A percentile compares a stretch with the other conserved stretches of the same genome.
These are phyloP conservation scores for Serendipita sp. DNA, from an alignment of 768 basidiomycete species.

Conservation along the genomic window DNA sequence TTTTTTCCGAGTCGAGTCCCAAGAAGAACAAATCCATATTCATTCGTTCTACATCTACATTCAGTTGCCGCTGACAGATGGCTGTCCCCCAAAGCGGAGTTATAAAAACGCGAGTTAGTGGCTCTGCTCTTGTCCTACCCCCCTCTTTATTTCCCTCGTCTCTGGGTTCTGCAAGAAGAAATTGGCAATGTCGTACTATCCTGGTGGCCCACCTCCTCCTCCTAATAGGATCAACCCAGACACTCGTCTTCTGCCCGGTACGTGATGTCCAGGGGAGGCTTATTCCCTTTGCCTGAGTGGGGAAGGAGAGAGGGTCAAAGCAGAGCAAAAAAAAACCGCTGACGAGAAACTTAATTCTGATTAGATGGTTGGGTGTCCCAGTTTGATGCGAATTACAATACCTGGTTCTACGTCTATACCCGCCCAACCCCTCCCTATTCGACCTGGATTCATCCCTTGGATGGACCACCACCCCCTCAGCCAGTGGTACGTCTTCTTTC, in stretches of 20 bases:
- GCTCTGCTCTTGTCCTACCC: no score
- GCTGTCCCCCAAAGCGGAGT: no score
- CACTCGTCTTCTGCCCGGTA: not conserved
- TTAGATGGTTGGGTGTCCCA: not conserved
- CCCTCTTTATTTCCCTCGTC: no score
- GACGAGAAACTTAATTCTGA: not conserved
- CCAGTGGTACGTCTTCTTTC: not conserved
- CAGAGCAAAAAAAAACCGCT: not conserved
- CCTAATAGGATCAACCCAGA: not conserved
- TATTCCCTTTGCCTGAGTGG: not conserved
- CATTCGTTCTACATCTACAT: no score
- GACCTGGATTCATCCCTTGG: not conserved
- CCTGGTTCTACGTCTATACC: not conserved
- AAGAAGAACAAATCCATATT: no score
- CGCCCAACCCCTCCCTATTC: not conserved
- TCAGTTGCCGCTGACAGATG: no score
- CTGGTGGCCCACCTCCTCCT: no score
- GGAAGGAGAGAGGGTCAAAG: not conserved
- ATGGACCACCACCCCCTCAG: not conserved
- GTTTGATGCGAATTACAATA: not conserved
- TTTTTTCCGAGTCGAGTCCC: no score
- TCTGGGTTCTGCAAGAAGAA: no score
- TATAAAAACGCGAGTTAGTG: no score
- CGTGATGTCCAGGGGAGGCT: not conserved
- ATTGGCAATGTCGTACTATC: no score